Conservation (phyloP, 108 stramenopile genomes). For the Skeletonema costatum region DNA sequence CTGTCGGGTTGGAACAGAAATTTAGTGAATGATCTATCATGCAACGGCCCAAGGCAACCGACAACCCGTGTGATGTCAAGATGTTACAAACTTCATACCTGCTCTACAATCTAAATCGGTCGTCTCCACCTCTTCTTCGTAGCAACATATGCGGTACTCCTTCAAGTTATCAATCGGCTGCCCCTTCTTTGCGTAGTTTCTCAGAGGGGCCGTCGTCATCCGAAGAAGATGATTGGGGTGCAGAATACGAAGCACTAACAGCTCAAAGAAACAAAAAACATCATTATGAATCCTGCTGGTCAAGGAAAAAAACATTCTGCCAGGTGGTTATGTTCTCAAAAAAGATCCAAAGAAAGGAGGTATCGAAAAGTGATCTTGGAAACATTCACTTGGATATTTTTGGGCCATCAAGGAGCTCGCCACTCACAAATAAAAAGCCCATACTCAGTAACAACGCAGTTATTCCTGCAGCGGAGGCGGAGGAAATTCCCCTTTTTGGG, state of each 20-base stretch:
- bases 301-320: conserved; percentile 61
- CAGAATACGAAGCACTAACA: conserved; percentile 24
- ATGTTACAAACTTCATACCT: not conserved
- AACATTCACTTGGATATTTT: conserved; percentile 81
- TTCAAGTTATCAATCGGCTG: not conserved
- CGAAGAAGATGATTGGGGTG: conserved; percentile 16
- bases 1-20: not conserved
- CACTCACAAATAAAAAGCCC: conserved; percentile 68
- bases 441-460: conserved; percentile 60
- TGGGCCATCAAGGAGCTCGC: conserved; percentile 83
- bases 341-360: conserved; percentile 52
- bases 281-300: conserved; percentile 62
- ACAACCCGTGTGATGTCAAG: not conserved
- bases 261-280: conserved; percentile 42
- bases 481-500: conserved; percentile 63
- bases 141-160: not conserved
- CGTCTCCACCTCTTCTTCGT: not conserved
- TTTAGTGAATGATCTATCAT: not conserved
- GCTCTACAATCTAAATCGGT: not conserved
- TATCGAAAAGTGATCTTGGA: conserved; percentile 68
- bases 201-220: not conserved
- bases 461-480: conserved; percentile 67
- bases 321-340: conserved; percentile 68
- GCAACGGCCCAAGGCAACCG: not conserved
- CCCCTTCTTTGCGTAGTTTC: not conserved